Percentiles rank a stretch among this genome's conserved stretches.
Conservation (phyloP, 495 filamentous ascomycete genomes). For the Sordaria brevicollis region DNA sequence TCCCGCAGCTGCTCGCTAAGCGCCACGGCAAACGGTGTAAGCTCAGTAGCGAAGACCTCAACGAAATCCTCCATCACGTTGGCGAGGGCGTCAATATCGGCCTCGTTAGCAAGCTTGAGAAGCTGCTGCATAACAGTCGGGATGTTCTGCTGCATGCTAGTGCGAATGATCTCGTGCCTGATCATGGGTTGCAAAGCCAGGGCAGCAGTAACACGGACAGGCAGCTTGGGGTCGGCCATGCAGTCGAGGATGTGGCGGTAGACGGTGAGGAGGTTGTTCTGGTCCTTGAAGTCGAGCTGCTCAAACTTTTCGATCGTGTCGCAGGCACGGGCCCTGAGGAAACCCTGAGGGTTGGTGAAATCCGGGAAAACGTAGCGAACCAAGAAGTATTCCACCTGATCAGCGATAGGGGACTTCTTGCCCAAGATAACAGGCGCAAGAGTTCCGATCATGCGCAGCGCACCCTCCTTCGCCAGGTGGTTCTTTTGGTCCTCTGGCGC, state of each 20-base stretch:
- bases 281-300: slow-evolving; percentile 88
- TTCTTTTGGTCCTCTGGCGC: slow-evolving; percentile 79
- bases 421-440: slow-evolving; percentile 86
- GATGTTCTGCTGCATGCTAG: slow-evolving; percentile 93
- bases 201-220: slow-evolving; percentile 89
- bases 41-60: slow-evolving; percentile 89
- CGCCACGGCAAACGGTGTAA: slow-evolving; percentile 97
- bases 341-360: slow-evolving; percentile 87
- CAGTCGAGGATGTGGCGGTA: slow-evolving; percentile 95
- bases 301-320: slow-evolving; percentile 97
- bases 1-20: slow-evolving; percentile 93
- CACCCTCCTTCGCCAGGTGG: slow-evolving; percentile 91
- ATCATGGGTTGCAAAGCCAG: slow-evolving; percentile 92
- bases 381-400: slow-evolving; percentile 98
- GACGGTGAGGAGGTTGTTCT: slow-evolving; percentile 85
- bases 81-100: slow-evolving; percentile 87
- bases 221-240: slow-evolving; percentile 85
- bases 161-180: slow-evolving; percentile 85
- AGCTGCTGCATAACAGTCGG: slow-evolving; percentile 99
- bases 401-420: slow-evolving; percentile 95
- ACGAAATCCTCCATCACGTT: slow-evolving; percentile 99
- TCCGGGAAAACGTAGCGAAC: slow-evolving; percentile 97
- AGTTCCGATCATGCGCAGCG: slow-evolving; percentile 93
- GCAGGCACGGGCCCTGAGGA: slow-evolving; percentile 88
- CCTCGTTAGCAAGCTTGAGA: slow-evolving; percentile 90